Conservation (phyloP, 164 flowering plant genomes). For the grape (Vitis vinifera) region DNA sequence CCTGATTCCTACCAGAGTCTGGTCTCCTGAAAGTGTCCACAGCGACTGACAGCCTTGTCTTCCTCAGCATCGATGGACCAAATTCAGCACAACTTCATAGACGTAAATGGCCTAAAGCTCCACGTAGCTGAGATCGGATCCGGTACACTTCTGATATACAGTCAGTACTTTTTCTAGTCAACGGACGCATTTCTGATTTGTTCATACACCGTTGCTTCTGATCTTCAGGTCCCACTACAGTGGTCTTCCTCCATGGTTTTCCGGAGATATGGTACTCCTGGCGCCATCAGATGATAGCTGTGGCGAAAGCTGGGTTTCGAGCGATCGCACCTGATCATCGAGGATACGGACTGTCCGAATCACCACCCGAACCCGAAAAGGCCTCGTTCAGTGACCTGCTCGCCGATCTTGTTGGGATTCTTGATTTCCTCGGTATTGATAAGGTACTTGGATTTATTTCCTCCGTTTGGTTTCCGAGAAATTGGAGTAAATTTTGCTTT, state of each 20-base stretch:
- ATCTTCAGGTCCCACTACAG: slow-evolving; percentile 32
- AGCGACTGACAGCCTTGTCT: too few relatives aligned
- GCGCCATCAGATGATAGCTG: slow-evolving; percentile 66
- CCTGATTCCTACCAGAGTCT: too few relatives aligned
- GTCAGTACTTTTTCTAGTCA: too few relatives aligned
- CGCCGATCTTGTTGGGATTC: slow-evolving; percentile 33
- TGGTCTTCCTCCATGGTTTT: slow-evolving; percentile 61
- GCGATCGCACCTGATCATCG: slow-evolving; percentile 46
- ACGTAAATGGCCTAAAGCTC: slow-evolving; percentile 43
- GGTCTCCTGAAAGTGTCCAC: too few relatives aligned
- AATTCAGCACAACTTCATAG: slow-evolving; percentile 43
- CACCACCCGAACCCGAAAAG: slow-evolving; percentile 38
- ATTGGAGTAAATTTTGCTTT: not conserved
- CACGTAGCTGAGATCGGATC: slow-evolving; percentile 58
- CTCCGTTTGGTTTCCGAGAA: not conserved
- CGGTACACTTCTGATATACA: slow-evolving; percentile 8
- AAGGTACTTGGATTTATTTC: slow-evolving; percentile 28
- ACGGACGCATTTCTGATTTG: too few relatives aligned
- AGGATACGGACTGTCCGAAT: slow-evolving; percentile 48
- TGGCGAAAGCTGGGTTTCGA: slow-evolving; percentile 48
- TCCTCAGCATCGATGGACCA: slow-evolving; percentile 34
- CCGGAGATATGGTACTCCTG: slow-evolving; percentile 77
- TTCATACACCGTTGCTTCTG: too few relatives aligned
- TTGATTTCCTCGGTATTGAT: slow-evolving; percentile 32
- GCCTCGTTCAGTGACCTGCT: slow-evolving; percentile 34